Evolutionary conservation across 495 filamentous ascomycete genomes (phyloP), one percentile per base, ranked within the genome.

Genomic region (Tuber calosporum): DNA sequence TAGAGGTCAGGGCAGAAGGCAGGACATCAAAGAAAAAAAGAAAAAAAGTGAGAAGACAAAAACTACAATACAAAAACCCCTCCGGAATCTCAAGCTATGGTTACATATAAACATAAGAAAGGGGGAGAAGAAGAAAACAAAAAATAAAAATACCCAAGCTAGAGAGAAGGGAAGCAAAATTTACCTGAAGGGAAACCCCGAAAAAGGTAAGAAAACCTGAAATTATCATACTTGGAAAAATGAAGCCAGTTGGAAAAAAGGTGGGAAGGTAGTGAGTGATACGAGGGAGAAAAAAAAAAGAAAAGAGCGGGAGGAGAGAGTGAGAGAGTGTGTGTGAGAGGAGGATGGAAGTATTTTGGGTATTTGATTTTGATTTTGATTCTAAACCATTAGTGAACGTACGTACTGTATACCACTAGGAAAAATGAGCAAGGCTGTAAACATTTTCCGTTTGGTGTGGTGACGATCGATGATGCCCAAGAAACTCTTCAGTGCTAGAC

Each of bases 351-450:
- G 68, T 58, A 68, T 42, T 53, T 77, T 67, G 40, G 74, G 77
- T 62, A 53, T 66, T 62, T 48, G 37, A 26, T 48, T 30, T 62
- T 48, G 37, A 26, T 48, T 30, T 42, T 53, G 68, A 48, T 40
- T 53, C 15, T 41, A 68, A 69, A 69, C 37, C 42, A 66, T 26
- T 66, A 43, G 74, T 72, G 72, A 76, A 72, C 45, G 48, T 58
- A 72, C 45, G 48, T 58, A 58, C 36, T 77, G 79, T 75, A 68
- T 69, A 79, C 70, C 70, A 41, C 75, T 67, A 36, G 40, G 68
- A 53, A 53, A 72, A 72, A 36, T 36, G n/a, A 48, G 69, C 34
- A 75, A 70, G 42, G 72, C 67, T 41, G 67, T 58, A 67, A 53
- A 40, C 13, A 34, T 17, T 19, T 62, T 30, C 53, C 17, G 26